Evolutionary conservation across 1,284 basidiomycete species (phyloP).

Genomic region (Naganishia liquefaciens): DNA sequence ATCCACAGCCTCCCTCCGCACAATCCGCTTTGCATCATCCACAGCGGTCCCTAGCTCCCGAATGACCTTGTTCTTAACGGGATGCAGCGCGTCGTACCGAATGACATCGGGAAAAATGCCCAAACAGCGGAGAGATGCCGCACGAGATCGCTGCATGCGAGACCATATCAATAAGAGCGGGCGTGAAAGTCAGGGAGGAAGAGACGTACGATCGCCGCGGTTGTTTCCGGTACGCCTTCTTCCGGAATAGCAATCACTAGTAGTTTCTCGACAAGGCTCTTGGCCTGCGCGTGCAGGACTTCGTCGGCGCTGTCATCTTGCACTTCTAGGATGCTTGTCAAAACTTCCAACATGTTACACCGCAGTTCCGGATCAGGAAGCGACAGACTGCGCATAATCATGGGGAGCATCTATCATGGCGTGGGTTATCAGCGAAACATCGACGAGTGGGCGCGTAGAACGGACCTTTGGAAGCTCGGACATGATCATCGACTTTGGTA

Average conservation of each 20-base stretch:
- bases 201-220: constrained; percentile 43
- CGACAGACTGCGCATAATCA: constrained; percentile 80
- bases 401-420: constrained; percentile 70
- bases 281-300: constrained; percentile 68
- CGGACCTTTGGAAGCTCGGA: constrained; percentile 66
- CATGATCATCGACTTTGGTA: constrained; percentile 73
- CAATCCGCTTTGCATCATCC: constrained; percentile 79
- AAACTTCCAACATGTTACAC: constrained; percentile 74
- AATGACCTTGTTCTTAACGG: constrained; percentile 70
- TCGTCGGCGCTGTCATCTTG: constrained; percentile 56
- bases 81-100: constrained; percentile 75
- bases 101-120: constrained; percentile 70
- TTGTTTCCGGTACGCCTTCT: constrained; percentile 28
- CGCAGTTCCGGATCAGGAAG: constrained; percentile 73
- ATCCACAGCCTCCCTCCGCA: constrained; percentile 83
- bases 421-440: neutral
- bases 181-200: neutral
- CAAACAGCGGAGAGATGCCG: constrained; percentile 73
- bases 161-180: constrained; percentile 14
- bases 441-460: neutral
- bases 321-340: constrained; percentile 70
- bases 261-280: constrained; percentile 69
- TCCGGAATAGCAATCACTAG: constrained; percentile 58
- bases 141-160: constrained; percentile 65
- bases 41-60: constrained; percentile 70